These are phyloP conservation scores for Aspergillus affinis DNA, from an alignment of 495 filamentous ascomycete genomes.

Conservation along the genomic window DNA sequence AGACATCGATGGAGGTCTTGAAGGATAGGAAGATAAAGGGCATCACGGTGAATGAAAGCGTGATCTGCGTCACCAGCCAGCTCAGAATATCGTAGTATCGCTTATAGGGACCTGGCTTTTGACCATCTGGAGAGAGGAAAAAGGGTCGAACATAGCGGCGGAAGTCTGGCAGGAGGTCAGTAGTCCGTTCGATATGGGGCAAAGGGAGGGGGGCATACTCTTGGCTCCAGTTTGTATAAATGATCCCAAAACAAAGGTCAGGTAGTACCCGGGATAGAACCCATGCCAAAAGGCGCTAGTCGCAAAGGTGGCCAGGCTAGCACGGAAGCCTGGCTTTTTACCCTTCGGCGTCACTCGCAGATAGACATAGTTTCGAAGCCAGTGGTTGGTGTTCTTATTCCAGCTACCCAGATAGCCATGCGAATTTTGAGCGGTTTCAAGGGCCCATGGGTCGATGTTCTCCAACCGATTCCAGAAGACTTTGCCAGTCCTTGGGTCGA, in stretches of 20 bases:
- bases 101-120: slow-evolving; percentile 65
- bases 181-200: not conserved
- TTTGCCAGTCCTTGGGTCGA: slow-evolving; percentile 77
- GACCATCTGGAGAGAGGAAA: slow-evolving; percentile 77
- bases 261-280: slow-evolving; percentile 95
- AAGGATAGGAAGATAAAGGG: slow-evolving; percentile 84
- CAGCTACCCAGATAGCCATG: slow-evolving; percentile 84
- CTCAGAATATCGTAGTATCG: slow-evolving; percentile 83
- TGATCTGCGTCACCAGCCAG: slow-evolving; percentile 75
- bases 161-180: slow-evolving; percentile 58
- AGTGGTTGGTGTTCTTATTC: slow-evolving; percentile 99
- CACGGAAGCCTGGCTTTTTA: slow-evolving; percentile 94
- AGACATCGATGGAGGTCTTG: slow-evolving; percentile 63
- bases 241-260: slow-evolving; percentile 83
- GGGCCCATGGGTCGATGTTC: slow-evolving; percentile 78
- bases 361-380: slow-evolving; percentile 95
- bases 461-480: slow-evolving; percentile 86
- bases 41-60: slow-evolving; percentile 75
- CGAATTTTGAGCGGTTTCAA: slow-evolving; percentile 89
- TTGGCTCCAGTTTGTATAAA: slow-evolving; percentile 93
- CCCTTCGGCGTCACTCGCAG: slow-evolving; percentile 92
- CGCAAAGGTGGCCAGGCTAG: slow-evolving; percentile 88
- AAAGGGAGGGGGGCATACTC: slow-evolving; percentile 54
- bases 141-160: slow-evolving; percentile 90
- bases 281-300: slow-evolving; percentile 98